Evolutionary conservation across 192 early-diverging fungal genomes (phyloP).

Genomic region (Rhizophagus clarus): DNA sequence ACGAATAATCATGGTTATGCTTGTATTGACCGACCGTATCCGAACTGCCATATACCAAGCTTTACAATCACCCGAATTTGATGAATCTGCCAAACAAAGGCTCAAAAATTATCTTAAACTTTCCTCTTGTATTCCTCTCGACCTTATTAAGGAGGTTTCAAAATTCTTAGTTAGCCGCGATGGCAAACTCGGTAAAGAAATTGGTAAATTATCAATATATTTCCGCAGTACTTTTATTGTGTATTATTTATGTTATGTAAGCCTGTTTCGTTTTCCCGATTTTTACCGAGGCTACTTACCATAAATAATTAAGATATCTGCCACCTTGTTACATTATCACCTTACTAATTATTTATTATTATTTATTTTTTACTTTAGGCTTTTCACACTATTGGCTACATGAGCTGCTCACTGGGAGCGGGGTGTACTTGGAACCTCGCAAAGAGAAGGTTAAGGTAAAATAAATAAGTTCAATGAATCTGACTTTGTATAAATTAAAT

Average conservation of each 20-base stretch:
- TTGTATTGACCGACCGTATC: slow-evolving; percentile 37
- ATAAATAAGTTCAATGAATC: not conserved
- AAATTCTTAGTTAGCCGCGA: slow-evolving; percentile 30
- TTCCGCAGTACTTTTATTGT: not conserved
- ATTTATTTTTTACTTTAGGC: slow-evolving; percentile 1
- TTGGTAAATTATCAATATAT: slow-evolving; percentile 16
- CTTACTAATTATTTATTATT: no score
- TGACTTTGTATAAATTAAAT: not conserved
- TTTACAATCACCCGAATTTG: slow-evolving; percentile 34
- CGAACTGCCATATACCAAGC: slow-evolving; percentile 27
- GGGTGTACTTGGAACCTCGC: slow-evolving; percentile 25
- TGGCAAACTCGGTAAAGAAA: slow-evolving; percentile 35
- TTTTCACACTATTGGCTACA: slow-evolving; percentile 34
- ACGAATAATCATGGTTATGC: slow-evolving; percentile 25
- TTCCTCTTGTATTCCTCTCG: slow-evolving; percentile 26
- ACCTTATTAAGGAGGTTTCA: slow-evolving; percentile 36
- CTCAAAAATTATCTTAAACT: slow-evolving; percentile 26
- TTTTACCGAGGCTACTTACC: not conserved
- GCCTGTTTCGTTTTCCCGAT: not conserved
- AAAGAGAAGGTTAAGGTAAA: slow-evolving; percentile 33
- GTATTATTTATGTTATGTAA: no score
- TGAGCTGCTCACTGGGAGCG: slow-evolving; percentile 32
- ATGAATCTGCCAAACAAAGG: slow-evolving; percentile 29
- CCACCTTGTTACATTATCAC: no score
- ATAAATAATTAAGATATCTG: not conserved